Conservation (phyloP, 768 basidiomycete genomes). For the Mycena polygramma region DNA sequence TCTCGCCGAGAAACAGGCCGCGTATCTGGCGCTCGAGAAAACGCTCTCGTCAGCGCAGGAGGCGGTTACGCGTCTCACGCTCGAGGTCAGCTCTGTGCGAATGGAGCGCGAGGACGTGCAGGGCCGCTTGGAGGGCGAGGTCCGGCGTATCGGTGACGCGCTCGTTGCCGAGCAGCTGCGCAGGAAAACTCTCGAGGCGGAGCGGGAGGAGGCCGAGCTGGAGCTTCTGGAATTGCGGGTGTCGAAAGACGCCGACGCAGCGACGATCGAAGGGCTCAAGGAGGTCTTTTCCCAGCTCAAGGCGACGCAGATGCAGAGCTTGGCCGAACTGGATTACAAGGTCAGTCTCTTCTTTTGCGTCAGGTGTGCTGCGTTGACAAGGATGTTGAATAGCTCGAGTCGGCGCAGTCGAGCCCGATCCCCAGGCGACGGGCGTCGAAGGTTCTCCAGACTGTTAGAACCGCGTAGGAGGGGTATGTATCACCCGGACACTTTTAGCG, state of each 20-base stretch:
- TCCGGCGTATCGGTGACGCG: constrained; percentile 32
- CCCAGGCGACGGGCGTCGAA: constrained; percentile 32
- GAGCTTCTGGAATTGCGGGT: constrained; percentile 47
- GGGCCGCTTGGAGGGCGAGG: constrained; percentile 31
- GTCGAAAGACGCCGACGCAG: constrained; percentile 51
- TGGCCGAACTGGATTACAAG: constrained; percentile 53
- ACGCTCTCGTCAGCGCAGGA: constrained; percentile 14
- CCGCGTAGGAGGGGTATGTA: constrained; percentile 16
- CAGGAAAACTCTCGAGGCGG: constrained; percentile 35
- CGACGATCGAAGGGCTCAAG: constrained; percentile 51
- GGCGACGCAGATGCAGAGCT: constrained; percentile 49
- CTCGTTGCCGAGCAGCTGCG: constrained; percentile 39
- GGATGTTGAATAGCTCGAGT: constrained; percentile 12
- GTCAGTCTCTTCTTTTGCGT: constrained; percentile 43
- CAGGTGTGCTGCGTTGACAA: constrained; percentile 6
- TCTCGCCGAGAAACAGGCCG: constrained; percentile 24
- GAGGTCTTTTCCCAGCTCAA: constrained; percentile 47
- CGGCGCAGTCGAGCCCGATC: constrained; percentile 23
- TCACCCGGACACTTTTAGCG: constrained; percentile 21
- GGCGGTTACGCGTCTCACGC: constrained; percentile 21
- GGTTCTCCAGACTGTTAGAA: constrained; percentile 19
- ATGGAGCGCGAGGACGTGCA: constrained; percentile 27
- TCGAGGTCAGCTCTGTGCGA: not conserved
- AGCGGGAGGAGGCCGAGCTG: constrained; percentile 47
- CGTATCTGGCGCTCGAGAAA: not conserved